Base-by-base conservation (phyloP, 1,139 yeast genomes). In the Yamadazyma membranifaciens region DNA sequence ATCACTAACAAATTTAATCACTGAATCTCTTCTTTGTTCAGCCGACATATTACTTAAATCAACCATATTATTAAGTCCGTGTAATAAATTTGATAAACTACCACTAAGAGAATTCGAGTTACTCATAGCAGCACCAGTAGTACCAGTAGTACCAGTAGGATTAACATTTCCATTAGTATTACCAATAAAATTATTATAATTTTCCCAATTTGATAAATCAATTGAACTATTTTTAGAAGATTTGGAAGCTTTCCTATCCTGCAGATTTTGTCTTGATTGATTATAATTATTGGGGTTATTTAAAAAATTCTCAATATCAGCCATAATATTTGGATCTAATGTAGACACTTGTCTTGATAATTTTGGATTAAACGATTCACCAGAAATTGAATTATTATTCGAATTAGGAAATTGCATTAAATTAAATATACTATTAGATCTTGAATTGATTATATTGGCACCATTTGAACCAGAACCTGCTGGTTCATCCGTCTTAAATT, bases 371-470 rank as follows among this genome's bases (percentile, higher is more conserved):
- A 10, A 49, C 16, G n/a, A 22, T 67, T 36, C 65, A 57, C n/a
- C 42, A 15, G 36, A 29, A 9, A 66, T 49, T 1, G 72, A 65
- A 45, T 67, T 67, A 12, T 60, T 56, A 22, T 52, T 50, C 2
- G 73, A 62, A 1, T 60, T 59, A 3, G 76, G 75, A 17, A 69
- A 54, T 48, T 71, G 74, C 29, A 71, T 68, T 20, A 67, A 54
- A 45, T 67, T 67, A 52, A 71, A 71, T 10, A 71, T 69, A 46
- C 73, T 66, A 44, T 70, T 69, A 27, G 75, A 67, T 17, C 76
- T 46, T 25, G 67, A 64, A 46, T 54, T 46, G 26, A 26, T 17
- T 1, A 9, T 12, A 9, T 27, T 29, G 7, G 32, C 16, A 13
- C 22, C 20, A 13, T 35, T 24, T 4, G 37, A 26, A 29, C 44